A percentile compares a stretch with the other conserved stretches of the same genome.
Evolutionary conservation across 116 monocot genomes (phyloP).

Genomic region (Phalaenopsis hybrid): DNA sequence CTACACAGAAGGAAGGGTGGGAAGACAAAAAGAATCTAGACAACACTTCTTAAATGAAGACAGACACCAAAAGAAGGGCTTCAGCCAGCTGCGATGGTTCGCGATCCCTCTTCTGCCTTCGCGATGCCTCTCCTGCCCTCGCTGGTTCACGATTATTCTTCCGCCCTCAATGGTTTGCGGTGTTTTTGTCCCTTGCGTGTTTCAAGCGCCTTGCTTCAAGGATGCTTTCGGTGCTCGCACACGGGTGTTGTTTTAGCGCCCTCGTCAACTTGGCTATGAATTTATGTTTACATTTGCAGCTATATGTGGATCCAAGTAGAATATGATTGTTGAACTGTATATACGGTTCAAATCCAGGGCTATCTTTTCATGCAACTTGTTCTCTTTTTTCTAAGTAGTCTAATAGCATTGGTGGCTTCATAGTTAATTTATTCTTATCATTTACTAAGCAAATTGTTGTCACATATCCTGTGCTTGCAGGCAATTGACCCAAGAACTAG

Average conservation of each 20-base stretch:
- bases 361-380: background rate
- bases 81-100: too few relatives aligned
- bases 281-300: background rate
- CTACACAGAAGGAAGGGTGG: too few relatives aligned
- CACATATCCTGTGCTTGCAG: constrained; percentile 28
- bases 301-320: background rate
- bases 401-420: background rate
- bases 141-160: too few relatives aligned
- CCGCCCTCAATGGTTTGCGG: too few relatives aligned
- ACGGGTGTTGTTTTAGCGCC: background rate
- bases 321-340: background rate
- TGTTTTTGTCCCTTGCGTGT: too few relatives aligned
- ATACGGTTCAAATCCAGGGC: background rate
- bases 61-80: too few relatives aligned
- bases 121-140: too few relatives aligned
- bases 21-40: too few relatives aligned
- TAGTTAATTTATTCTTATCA: background rate
- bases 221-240: background rate
- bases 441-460: background rate
- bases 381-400: background rate
- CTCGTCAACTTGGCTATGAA: background rate
- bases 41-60: too few relatives aligned
- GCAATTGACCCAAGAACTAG: constrained; percentile 97
- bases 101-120: too few relatives aligned
- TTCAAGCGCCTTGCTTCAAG: too few relatives aligned